These are phyloP conservation scores for Coleophoma eucalyptorum DNA, from an alignment of 2,329 filamentous ascomycete species.

Conservation along the genomic window DNA sequence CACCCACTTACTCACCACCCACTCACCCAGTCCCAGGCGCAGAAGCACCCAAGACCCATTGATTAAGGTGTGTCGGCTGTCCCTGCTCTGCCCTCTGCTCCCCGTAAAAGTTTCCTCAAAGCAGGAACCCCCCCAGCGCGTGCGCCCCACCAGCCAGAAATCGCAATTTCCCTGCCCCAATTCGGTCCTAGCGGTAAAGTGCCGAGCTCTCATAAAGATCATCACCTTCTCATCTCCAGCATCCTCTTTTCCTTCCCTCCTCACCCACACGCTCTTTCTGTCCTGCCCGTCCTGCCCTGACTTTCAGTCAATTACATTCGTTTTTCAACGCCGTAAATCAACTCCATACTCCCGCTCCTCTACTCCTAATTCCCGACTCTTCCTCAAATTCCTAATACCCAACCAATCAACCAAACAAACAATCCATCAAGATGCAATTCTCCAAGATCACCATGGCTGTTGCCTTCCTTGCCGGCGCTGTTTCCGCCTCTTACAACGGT, in stretches of 20 bases:
- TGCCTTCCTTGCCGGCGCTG: constrained; percentile 1
- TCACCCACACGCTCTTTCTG: constrained; percentile 17
- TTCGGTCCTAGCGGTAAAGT: no score
- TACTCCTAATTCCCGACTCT: constrained; percentile 8
- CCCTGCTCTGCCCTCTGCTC: no score
- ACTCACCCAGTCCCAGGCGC: no score
- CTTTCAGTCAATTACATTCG: constrained; percentile 28
- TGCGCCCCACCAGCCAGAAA: constrained; percentile 2
- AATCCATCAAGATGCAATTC: constrained; percentile 19
- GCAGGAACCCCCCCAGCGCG: no score
- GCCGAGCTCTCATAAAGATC: no score
- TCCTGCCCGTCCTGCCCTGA: constrained; percentile 9
- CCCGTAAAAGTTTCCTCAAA: no score
- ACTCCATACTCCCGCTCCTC: constrained; percentile 11
- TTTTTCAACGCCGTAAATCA: constrained; percentile 16
- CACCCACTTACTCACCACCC: no score
- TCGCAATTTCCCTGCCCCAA: constrained; percentile 10
- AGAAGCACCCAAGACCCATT: no score
- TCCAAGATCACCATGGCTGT: constrained; percentile 15
- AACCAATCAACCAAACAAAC: constrained; percentile 15
- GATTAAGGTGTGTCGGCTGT: no score
- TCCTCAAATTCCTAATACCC: constrained; percentile 5
- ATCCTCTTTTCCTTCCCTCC: constrained; percentile 5
- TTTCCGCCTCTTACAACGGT: constrained; percentile 6
- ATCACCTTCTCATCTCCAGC: not conserved